Evolutionary conservation across 768 basidiomycete genomes (phyloP).

Genomic region (Clavulina sp.): DNA sequence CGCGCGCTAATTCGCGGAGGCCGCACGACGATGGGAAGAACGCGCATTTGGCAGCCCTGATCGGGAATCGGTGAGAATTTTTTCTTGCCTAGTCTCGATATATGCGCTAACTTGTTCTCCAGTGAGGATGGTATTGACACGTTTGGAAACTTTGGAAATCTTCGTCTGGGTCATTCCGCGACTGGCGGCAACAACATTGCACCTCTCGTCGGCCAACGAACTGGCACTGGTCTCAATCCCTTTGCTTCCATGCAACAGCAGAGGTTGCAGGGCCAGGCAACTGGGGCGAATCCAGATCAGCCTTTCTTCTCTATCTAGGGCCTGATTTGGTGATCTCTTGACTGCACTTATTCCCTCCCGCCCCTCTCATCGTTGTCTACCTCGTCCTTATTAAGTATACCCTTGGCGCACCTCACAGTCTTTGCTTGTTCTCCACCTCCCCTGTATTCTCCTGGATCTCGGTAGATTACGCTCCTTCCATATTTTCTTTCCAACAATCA

Average conservation of each 20-base stretch:
- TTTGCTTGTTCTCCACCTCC: no score
- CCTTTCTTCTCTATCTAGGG: neutral
- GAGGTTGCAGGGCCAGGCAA: neutral
- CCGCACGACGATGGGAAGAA: conserved; percentile 44
- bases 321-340: no score
- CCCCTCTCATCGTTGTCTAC: no score
- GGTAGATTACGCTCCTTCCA: no score
- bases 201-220: neutral
- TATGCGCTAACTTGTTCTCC: neutral
- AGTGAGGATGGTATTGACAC: conserved; percentile 85
- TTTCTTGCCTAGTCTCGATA: neutral
- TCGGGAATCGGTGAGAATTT: conserved; percentile 43
- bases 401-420: no score
- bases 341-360: no score
- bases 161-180: conserved; percentile 30
- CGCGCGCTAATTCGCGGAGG: conserved; percentile 10
- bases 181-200: neutral
- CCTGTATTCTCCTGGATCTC: no score
- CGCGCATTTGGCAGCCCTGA: conserved; percentile 54
- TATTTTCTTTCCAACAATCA: no score
- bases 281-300: no score
- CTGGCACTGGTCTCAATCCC: neutral
- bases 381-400: no score
- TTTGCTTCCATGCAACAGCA: neutral
- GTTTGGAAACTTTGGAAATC: conserved; percentile 72